Conservation (phyloP, 108 stramenopile species). For the Conticribra guillardii region DNA sequence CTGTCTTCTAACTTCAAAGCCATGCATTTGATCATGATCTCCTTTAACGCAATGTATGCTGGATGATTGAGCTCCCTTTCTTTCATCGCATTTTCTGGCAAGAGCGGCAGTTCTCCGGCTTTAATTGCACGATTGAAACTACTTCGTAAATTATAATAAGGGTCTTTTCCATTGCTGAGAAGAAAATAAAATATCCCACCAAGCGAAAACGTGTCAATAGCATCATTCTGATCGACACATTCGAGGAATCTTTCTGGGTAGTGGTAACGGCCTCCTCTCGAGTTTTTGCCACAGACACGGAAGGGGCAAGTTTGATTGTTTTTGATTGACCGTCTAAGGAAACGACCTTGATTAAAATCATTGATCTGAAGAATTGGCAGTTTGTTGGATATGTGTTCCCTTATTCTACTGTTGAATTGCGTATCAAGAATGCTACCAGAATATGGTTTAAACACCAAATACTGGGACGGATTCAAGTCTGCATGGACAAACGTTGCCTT, state of each 20-base stretch:
- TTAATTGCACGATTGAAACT: neutral
- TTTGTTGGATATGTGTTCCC: too few species aligned
- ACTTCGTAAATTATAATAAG: constrained; percentile 6
- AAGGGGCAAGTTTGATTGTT: constrained; percentile 23
- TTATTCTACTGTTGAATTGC: too few species aligned
- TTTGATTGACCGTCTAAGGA: constrained; percentile 1
- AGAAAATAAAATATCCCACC: constrained; percentile 26
- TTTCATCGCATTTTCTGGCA: neutral
- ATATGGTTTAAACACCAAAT: constrained; percentile 11
- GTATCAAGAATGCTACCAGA: neutral
- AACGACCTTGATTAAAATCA: constrained; percentile 28
- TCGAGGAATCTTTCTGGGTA: constrained; percentile 17
- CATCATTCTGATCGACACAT: constrained; percentile 21
- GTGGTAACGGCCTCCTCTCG: constrained; percentile 11
- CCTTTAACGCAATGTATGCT: constrained; percentile 21
- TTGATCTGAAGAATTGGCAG: constrained; percentile 25
- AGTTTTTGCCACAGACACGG: constrained; percentile 15
- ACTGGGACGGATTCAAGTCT: constrained; percentile 30
- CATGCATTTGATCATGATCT: constrained; percentile 22
- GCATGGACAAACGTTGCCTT: constrained; percentile 17
- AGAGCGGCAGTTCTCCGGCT: constrained; percentile 2
- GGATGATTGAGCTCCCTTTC: constrained; percentile 5
- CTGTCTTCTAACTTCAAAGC: constrained; percentile 19
- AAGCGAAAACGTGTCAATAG: constrained; percentile 22
- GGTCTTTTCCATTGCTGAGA: constrained; percentile 14